phyloP scores from a whole-genome alignment of 2,329 filamentous ascomycete species.

The Phaeophleospora eucalypticola region DNA sequence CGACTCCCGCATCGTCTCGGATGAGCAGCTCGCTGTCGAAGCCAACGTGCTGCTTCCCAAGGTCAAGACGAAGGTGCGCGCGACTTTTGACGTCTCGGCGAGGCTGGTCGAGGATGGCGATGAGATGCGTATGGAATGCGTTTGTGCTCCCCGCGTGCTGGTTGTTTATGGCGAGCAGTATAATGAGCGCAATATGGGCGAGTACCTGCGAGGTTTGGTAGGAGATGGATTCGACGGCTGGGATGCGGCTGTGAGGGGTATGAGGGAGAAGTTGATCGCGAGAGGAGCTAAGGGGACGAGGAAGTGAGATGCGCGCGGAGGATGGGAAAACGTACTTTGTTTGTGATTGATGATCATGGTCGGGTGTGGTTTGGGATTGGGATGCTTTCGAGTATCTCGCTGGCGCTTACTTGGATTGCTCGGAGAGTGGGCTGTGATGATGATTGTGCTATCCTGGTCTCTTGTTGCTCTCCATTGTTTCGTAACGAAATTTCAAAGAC shows the following conservation, averaged over 20 bases:
- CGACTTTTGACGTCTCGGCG: constrained; percentile 52
- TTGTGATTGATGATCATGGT: neutral
- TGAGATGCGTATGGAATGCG: constrained; percentile 51
- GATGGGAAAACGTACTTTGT: neutral
- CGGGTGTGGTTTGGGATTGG: neutral
- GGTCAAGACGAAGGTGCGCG: constrained; percentile 65
- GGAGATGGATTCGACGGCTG: constrained; percentile 37
- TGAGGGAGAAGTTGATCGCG: constrained; percentile 42
- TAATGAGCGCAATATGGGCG: constrained; percentile 69
- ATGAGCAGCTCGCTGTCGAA: constrained; percentile 60
- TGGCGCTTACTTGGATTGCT: no score
- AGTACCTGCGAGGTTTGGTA: constrained; percentile 60
- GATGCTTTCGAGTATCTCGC: no score
- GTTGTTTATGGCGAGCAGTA: constrained; percentile 77
- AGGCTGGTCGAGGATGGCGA: constrained; percentile 46
- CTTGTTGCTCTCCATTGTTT: no score
- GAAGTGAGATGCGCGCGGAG: constrained; percentile 9
- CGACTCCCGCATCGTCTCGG: constrained; percentile 58
- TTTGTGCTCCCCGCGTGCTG: constrained; percentile 43
- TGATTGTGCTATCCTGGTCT: no score
- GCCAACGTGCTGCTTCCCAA: constrained; percentile 60
- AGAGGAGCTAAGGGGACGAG: constrained; percentile 41
- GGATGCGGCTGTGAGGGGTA: constrained; percentile 42
- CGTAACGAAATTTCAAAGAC: no score
- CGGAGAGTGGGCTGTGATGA: no score